These are phyloP conservation scores for Lactarius deliciosus DNA, from an alignment of 768 basidiomycete species.

Conservation along the genomic window DNA sequence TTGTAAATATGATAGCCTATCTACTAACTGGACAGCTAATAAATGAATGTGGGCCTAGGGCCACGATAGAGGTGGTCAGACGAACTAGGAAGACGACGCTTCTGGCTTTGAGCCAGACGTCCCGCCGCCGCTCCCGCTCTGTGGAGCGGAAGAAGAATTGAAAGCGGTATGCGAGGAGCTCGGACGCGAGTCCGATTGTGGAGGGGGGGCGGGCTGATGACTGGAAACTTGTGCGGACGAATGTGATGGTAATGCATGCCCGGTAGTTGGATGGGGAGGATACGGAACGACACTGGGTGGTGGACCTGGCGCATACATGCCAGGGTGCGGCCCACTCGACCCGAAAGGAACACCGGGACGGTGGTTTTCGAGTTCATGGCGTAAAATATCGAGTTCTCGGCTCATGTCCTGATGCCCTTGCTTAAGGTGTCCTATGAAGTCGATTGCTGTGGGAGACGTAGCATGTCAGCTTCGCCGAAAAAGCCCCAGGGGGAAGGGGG, in stretches of 20 bases:
- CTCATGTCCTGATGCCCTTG: constrained; percentile 72
- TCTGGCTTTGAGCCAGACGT: constrained; percentile 30
- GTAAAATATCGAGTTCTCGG: constrained; percentile 74
- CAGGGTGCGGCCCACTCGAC: constrained; percentile 43
- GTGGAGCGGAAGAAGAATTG: constrained; percentile 43
- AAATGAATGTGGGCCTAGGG: constrained; percentile 25
- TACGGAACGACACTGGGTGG: constrained; percentile 42
- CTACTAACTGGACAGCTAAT: constrained; percentile 25
- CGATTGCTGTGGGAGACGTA: constrained; percentile 61
- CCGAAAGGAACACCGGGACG: constrained; percentile 59
- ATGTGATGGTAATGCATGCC: constrained; percentile 47
- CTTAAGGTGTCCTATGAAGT: constrained; percentile 81
- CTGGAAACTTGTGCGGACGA: constrained; percentile 38
- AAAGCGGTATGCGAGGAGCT: constrained; percentile 62
- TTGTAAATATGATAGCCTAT: constrained; percentile 27
- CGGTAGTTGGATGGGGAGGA: constrained; percentile 44
- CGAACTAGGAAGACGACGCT: constrained; percentile 29
- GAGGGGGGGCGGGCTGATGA: constrained; percentile 34
- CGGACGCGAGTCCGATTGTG: constrained; percentile 38
- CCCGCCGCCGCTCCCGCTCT: constrained; percentile 32
- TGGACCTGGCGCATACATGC: constrained; percentile 37
- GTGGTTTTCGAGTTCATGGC: constrained; percentile 66
- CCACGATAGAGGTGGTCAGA: constrained; percentile 17
- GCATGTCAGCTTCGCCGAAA: not conserved
- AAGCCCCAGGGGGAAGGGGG: not conserved